Evolutionary conservation across 2,329 filamentous ascomycete species (phyloP), one percentile per base, ranked within the genome.

Genomic region (Coniochaeta sp.): DNA sequence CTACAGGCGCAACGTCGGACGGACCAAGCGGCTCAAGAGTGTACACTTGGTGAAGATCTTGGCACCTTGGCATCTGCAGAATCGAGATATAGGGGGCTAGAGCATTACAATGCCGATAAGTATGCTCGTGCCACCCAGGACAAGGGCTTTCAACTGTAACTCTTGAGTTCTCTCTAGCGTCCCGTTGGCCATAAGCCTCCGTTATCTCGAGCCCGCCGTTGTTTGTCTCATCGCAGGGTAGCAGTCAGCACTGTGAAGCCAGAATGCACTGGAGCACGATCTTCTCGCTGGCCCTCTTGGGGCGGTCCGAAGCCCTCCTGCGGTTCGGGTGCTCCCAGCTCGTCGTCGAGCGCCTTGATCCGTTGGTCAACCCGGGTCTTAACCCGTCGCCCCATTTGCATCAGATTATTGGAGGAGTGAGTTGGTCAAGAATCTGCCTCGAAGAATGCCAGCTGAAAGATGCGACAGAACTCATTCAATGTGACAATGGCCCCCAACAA

Each of bases 391-490:
- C 62, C 16, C 63, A 65, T 58, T 59, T 65, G 10, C 64, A 65
- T 38, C 64, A 65, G 47, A 62, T 64, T 67, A 52, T 70, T 65
- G 60, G 71, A 66, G 62, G 62, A 36, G 47, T 52, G 26, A 26
- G 47, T 28, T 14, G 14, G 30, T 28, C 24, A 8, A 6, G 8
- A 28, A 28, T 2, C 2, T 3, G 14, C 30, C 12, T 26, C 6
- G 3, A 16, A 28, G 47, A 30, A 30, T 30, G 10, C 12, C 22
- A 28, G 47, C 47, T 52, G 47, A 52, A 24, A 22, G 8, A 24
- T 4, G 22, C 10, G 4, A 52, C 47, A 52, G 59, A 74, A 77
- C 62, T 70, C 74, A 2, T 76, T 77, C 70, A 75, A 76, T 59
- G 63, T 70, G 4, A 70, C 71, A 16, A 77, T 77, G 74, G 65